Evolutionary conservation across 2,329 filamentous ascomycete species (phyloP).

Genomic region (Pezicula carpinea): DNA sequence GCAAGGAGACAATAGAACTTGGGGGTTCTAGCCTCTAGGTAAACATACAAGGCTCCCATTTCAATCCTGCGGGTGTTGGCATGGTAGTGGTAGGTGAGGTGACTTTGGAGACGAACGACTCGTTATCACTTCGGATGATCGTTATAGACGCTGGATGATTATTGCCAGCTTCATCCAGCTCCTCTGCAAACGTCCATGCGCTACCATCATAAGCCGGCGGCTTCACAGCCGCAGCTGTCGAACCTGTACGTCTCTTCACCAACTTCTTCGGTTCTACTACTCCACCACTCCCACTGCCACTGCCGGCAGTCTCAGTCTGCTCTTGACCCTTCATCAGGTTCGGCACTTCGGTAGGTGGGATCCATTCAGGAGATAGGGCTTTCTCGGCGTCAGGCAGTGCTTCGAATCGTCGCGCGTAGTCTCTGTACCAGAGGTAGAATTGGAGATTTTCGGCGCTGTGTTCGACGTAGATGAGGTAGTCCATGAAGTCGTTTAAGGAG

Average conservation of each 20-base stretch:
- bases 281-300: too few relatives aligned
- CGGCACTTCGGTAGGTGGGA: slow-evolving; percentile 21
- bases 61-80: slow-evolving; percentile 45
- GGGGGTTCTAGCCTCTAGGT: background rate
- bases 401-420: slow-evolving; percentile 48
- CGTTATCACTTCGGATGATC: too few relatives aligned
- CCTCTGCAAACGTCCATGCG: too few relatives aligned
- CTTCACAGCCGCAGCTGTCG: too few relatives aligned
- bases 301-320: slow-evolving; percentile 9
- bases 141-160: too few relatives aligned
- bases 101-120: slow-evolving; percentile 4
- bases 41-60: slow-evolving; percentile 62
- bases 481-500: slow-evolving; percentile 77
- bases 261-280: background rate
- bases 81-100: slow-evolving; percentile 9
- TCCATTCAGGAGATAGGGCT: slow-evolving; percentile 66
- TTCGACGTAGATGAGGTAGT: slow-evolving; percentile 77
- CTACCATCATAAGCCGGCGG: too few relatives aligned
- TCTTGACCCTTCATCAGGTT: slow-evolving; percentile 13
- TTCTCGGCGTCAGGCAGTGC: slow-evolving; percentile 38
- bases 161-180: too few relatives aligned
- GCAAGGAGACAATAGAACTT: background rate
- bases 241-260: background rate
- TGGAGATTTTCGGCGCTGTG: slow-evolving; percentile 77
- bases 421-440: slow-evolving; percentile 59